Base-by-base conservation (phyloP, 768 basidiomycete genomes). In the Russula vinacea region DNA sequence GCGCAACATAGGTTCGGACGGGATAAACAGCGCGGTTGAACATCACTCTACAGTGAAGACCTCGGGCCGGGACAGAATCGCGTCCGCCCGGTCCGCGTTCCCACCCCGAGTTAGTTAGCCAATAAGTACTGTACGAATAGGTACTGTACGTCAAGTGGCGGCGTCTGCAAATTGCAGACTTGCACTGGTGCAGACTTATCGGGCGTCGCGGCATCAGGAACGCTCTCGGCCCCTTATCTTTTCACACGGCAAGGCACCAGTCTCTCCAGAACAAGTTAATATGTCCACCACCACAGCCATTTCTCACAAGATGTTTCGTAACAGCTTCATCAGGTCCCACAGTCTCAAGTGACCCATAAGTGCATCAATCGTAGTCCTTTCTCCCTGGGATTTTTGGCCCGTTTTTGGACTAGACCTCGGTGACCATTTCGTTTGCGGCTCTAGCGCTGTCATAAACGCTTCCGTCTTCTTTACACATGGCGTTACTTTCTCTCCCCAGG, bases 1-100 rank as follows among this genome's bases (percentile, higher is more conserved):
- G 60, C 44, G 47, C 22, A 24, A 56, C 68, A 24, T 59, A 62
- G 4, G 66, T 33, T 11, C 64, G 59, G 14, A 62, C 53, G 16
- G 60, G 52, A 19, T 62, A 54, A 29, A 40, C 56, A 44, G 33
- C 52, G 62, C 37, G 50, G 47, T 53, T 60, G 55, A 42, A 22
- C 51, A 16, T 53, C 35, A 53, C 42, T 9, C 3, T 42, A 44
- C 6, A 17, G 17, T 42, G 44, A 45, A 45, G 8, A n/a, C 42
- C 42, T 19, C 44, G 44, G 44, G 44, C 44, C 44, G 44, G 19
- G 44, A 45, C 6, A 44, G 42, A 44, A 8, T n/a, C 44, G 0
- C 5, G n/a, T 14, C 11, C 37, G 37, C 14, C 40, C 40, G 16
- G 16, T 13, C 19, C 45, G 45, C n/a, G 39, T 39, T 16, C 14